Evolutionary conservation across 73 alveolate species (phyloP), one percentile per base, ranked within the genome.

Genomic region (Paraurostyla sp.): DNA sequence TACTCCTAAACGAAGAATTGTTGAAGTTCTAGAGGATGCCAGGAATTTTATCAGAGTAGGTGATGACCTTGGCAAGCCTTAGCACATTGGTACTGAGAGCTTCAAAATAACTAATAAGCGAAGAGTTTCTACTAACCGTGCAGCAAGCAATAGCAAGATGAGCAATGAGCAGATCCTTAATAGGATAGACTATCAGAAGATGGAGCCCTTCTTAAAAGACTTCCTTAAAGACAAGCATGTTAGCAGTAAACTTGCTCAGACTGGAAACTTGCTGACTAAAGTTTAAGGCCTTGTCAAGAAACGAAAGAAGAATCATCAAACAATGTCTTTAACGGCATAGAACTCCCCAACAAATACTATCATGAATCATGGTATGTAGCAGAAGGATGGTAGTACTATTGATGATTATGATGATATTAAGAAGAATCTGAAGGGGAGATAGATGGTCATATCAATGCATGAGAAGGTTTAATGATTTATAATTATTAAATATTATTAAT

Each of bases 11-110:
- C 4, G 25, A 22, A 23, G 82, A 0, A 65, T 65, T 16, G 46
- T 15, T 65, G 35, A 65, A 6, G 41, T 65, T 7, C 35, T 65
- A 22, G 82, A 65, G 82, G 41, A 23, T 36, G 82, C 82, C 13
- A 65, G 82, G 58, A 32, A 65, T 22, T 65, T 22, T 38, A 58
- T 65, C 13, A 65, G 82, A 22, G 25, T 65, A 1, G 82, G 82
- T 30, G 82, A 65, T 36, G 58, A 65, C 3, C 7, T 15, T 11
- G 82, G 42, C 9, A 65, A 38, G 9, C 82, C 82, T 38, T 13
- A 65, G 41, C 32, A 65, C n/a, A n/a, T n/a, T n/a, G n/a, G n/a
- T n/a, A n/a, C n/a, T 33, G 38, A 38, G 7, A 36, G 60, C 23
- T 54, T 54, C 41, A 35, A 35, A 65, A 38, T 40, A 36, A 16